Base-by-base conservation (phyloP, 305 asterid genomes). In the Fraxinus albicans region DNA sequence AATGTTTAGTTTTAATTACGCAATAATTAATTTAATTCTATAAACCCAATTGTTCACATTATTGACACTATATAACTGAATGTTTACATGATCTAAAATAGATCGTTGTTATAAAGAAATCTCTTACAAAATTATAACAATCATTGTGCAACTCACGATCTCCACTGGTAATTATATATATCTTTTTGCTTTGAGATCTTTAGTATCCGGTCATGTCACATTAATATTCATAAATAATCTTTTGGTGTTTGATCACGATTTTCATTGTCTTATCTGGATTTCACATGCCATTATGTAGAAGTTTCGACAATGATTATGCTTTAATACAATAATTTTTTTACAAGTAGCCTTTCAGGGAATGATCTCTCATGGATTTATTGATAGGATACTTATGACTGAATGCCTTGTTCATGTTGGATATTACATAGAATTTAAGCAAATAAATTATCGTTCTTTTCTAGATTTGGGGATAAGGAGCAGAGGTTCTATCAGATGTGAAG, bases 401-500 rank as follows among this genome's bases (percentile, higher is more conserved):
- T 21, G 72, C 15, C 15, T 23, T 63, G 34, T 63, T 63, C 73
- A 23, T 2, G 34, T 23, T 63, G 73, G 9, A 63, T 9, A 63
- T 63, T 21, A 23, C 60, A 36, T 15, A 9, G 10, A 36, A 17
- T 8, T 13, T 63, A 63, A 19, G 4, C 67, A 42, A 17, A 44
- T 3, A 13, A 0, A 72, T 6, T 27, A 6, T 21, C 9, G 4
- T 86, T 53, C 70, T 73, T 58, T 84, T 85, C 86, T 90, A 0
- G 81, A 73, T 79, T 21, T 84, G 40, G 89, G 90, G 74, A 84
- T 79, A 55, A 90, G 85, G 8, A 85, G 67, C 31, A 88, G 21
- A 2, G 89, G 87, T 40, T 80, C 80, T 55, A 27, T 73, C 84
- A 86, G 83, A 27, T 80, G 75, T 15, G 84, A 58, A 1, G 89